Conservation (phyloP, 352 stramenopile species). For the Phytophthora litchii region DNA sequence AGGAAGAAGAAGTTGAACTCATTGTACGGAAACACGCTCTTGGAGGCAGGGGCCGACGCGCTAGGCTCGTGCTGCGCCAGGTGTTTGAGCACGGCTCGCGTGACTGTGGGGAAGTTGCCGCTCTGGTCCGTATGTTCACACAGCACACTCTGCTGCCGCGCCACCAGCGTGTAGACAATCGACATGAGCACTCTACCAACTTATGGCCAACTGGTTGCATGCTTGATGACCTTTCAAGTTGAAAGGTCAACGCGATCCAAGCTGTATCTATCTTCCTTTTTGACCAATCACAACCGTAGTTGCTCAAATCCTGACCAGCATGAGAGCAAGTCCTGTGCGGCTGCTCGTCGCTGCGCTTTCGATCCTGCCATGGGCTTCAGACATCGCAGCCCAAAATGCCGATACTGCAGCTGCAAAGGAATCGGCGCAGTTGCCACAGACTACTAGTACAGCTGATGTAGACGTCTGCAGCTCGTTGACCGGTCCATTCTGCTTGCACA, state of each 20-base stretch:
- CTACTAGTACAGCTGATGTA: not conserved
- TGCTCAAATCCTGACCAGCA: constrained; percentile 14
- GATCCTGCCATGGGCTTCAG: constrained; percentile 8
- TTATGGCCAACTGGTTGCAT: constrained; percentile 2
- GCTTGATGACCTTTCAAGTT: constrained; percentile 23
- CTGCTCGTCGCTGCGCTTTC: constrained; percentile 10
- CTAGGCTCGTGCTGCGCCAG: constrained; percentile 57
- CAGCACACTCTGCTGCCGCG: constrained; percentile 74
- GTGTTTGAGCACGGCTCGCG: constrained; percentile 75
- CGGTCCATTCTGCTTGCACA: constrained; percentile 61
- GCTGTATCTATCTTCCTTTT: constrained; percentile 25
- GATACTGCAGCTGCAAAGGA: not conserved
- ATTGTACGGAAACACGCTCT: constrained; percentile 81
- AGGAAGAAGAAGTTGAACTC: constrained; percentile 88
- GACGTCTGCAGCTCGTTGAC: constrained; percentile 66
- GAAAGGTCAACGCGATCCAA: constrained; percentile 31
- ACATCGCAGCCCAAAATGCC: not conserved
- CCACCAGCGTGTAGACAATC: constrained; percentile 76
- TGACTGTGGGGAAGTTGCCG: constrained; percentile 81
- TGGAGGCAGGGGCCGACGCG: constrained; percentile 23
- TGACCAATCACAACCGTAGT: constrained; percentile 19
- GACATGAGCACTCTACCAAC: constrained; percentile 41
- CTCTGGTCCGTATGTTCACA: constrained; percentile 79
- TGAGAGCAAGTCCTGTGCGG: constrained; percentile 1
- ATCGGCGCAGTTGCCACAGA: not conserved